Base-by-base conservation (phyloP, 768 basidiomycete species). In the Boletales sp. region DNA sequence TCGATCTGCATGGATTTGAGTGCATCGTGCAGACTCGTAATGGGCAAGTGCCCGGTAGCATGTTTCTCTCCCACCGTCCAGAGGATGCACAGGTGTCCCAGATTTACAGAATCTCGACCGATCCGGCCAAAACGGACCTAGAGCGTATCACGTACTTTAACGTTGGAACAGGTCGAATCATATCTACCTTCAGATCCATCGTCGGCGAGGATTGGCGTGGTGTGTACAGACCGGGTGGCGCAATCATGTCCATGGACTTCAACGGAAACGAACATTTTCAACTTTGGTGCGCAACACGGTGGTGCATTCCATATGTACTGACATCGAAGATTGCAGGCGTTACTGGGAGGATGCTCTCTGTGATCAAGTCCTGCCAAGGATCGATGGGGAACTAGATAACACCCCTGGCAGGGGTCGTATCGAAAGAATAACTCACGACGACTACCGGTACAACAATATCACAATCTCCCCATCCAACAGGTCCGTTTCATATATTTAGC, bases 151-250 rank as follows among this genome's bases (percentile, higher is more conserved):
- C 73, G 2, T 53, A 72, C 58, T 74, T 75, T 48, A 61, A 74
- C 46, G 53, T 73, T n/a, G 68, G 65, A 31, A 61, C 66, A 1
- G 73, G 74, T 8, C 61, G 74, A 15, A 69, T 57, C 8, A 68
- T 75, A 50, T 56, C 56, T 14, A 44, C 48, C 5, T 71, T 72
- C 46, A 17, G n/a, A 30, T 49, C 70, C 1, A 65, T 75, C 30
- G 39, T 39, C 15, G 71, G 70, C 5, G 74, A 74, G n/a, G 70
- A 74, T 48, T 74, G 72, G 73, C 62, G 70, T 38, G 71, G 73
- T 8, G 51, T 63, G 25, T 67, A 62, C 56, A 70, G 72, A 34
- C 48, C 59, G 21, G 68, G 70, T 13, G 71, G 72, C 8, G 63
- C 69, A 1, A 61, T 73, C 34, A 64, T 74, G 61, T 53, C 66